Conservation (phyloP, 1,139 yeast species). For the Pichia sp. region DNA sequence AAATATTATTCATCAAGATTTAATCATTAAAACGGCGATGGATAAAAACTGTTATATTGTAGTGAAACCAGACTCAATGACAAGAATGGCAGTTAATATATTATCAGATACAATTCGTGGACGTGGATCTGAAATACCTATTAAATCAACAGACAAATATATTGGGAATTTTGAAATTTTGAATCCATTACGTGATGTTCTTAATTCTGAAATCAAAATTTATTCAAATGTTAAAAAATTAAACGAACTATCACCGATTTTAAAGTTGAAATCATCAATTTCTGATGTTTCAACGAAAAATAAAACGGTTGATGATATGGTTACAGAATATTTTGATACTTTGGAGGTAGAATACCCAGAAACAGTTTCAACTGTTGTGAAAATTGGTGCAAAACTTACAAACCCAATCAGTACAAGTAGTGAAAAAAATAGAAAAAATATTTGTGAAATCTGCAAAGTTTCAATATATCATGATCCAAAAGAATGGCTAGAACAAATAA, state of each 20-base stretch:
- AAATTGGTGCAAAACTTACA: slow-evolving; percentile 76
- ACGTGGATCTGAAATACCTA: slow-evolving; percentile 66
- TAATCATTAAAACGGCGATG: slow-evolving; percentile 44
- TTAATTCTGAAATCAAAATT: slow-evolving; percentile 57
- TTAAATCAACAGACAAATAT: slow-evolving; percentile 23
- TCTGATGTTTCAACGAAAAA: slow-evolving; percentile 38
- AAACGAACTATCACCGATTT: slow-evolving; percentile 12
- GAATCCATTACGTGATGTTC: slow-evolving; percentile 72
- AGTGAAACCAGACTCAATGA: slow-evolving; percentile 74
- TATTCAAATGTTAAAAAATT: slow-evolving; percentile 19
- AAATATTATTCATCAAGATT: slow-evolving; percentile 41
- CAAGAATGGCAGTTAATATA: slow-evolving; percentile 72
- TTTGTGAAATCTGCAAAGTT: slow-evolving; percentile 50
- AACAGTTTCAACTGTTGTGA: slow-evolving; percentile 87
- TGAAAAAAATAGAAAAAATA: background rate
- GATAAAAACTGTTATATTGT: slow-evolving; percentile 46
- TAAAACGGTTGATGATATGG: slow-evolving; percentile 75
- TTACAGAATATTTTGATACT: slow-evolving; percentile 62
- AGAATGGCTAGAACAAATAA: slow-evolving; percentile 66
- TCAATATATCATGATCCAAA: slow-evolving; percentile 51
- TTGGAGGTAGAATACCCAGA: slow-evolving; percentile 83
- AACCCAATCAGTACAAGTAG: slow-evolving; percentile 34
- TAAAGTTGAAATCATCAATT: background rate
- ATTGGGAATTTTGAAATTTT: slow-evolving; percentile 36
- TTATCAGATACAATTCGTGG: slow-evolving; percentile 85